Conservation (phyloP, 805 yeast genomes). For the Zygosaccharomyces gambellarensis region DNA sequence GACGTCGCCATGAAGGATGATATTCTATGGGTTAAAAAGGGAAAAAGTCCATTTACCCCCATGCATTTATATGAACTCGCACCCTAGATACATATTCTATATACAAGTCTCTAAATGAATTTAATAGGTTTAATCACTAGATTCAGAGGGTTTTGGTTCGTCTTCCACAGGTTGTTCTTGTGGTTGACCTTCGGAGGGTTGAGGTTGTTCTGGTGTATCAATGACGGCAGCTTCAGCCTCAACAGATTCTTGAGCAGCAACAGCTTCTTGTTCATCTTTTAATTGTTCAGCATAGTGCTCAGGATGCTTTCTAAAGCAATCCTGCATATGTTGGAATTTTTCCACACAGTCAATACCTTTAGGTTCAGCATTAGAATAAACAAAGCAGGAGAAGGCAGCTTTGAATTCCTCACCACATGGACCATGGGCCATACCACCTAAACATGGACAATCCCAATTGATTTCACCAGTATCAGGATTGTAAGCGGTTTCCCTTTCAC, state of each 20-base stretch:
- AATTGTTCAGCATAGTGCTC: constrained; percentile 91
- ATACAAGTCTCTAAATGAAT: constrained; percentile 4
- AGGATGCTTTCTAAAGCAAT: constrained; percentile 87
- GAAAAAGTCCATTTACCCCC: constrained; percentile 7
- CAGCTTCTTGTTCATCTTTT: constrained; percentile 62
- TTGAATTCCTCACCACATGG: constrained; percentile 97
- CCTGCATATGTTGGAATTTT: constrained; percentile 86
- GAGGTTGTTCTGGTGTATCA: constrained; percentile 13
- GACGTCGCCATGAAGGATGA: constrained; percentile 54
- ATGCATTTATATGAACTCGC: constrained; percentile 11
- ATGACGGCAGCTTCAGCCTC: constrained; percentile 23
- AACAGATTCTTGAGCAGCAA: constrained; percentile 5
- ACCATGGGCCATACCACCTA: constrained; percentile 98
- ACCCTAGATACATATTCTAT: neutral
- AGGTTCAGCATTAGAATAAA: constrained; percentile 90
- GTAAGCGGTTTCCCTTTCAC: constrained; percentile 62
- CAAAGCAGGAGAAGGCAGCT: constrained; percentile 91
- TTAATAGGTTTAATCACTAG: neutral
- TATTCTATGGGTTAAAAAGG: constrained; percentile 48
- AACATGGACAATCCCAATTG: constrained; percentile 99
- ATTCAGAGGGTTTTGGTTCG: neutral
- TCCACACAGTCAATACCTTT: constrained; percentile 94
- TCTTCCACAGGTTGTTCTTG: neutral
- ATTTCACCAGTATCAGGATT: constrained; percentile 97
- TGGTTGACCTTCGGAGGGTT: constrained; percentile 2